Evolutionary conservation across 1,284 basidiomycete species (phyloP), one percentile per base, ranked within the genome.

Genomic region (Papiliotrema fonsecae): DNA sequence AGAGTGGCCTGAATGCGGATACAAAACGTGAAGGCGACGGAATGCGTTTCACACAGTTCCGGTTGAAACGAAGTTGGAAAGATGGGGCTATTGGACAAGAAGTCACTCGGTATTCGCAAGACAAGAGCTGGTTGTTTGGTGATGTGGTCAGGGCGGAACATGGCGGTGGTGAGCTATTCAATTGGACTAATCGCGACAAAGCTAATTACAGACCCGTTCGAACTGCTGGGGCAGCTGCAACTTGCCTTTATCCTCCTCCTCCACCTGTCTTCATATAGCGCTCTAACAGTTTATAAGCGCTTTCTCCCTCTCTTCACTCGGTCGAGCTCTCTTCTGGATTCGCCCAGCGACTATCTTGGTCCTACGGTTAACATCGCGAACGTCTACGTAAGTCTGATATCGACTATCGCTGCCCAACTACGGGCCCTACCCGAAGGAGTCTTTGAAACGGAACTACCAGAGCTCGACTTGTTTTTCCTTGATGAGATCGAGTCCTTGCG

Each of bases 41-140:
- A 31, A 47, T 75, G 48, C 42, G 52, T 22, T 76, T 76, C 49
- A 61, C 60, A 0, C 44, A 45, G 32, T 73, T 76, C 38, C 67
- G 74, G 38, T 49, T 74, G 32, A 72, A 70, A 57, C 52, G 71
- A 30, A 74, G 71, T 18, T 77, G 75, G 76, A 60, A 57, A 19
- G 50, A 53, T 2, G 74, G 74, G 1, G 75, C 72, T 1, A 59
- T 68, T 0, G 76, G 75, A 0, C 70, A 72, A 31, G 73, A 75
- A 35, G 56, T 77, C 2, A 75, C 67, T 5, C 38, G 57, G 31
- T 74, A 65, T 55, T 67, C 72, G 16, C 66, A 54, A 43, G 76
- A 77, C 58, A 77, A 77, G 62, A 75, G 70, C 49, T 73, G 69
- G 71, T 49, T 72, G 27, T 54, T 75, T 42, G 61, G 56, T 2